phyloP scores from a whole-genome alignment of 768 basidiomycete species.

The Suillus hirtellus region DNA sequence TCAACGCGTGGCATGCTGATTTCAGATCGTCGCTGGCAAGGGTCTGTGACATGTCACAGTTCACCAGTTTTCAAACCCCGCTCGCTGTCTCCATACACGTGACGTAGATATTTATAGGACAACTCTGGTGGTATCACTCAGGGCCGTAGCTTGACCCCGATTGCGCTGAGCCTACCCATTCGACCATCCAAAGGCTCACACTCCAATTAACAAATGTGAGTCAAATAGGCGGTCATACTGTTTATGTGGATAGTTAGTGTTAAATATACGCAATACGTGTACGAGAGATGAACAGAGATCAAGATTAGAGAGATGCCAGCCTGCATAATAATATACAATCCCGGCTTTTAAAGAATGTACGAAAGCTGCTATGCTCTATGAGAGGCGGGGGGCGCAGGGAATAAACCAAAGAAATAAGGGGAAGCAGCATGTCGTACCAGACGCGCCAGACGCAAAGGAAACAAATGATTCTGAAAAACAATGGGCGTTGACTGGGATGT shows the following conservation, averaged over 20 bases:
- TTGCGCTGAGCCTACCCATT: too few relatives aligned
- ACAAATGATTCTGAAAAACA: conserved; percentile 1
- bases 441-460: background rate
- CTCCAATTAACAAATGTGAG: background rate
- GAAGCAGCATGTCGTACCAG: conserved; percentile 7
- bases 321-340: conserved; percentile 15
- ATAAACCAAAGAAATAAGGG: background rate
- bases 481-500: conserved; percentile 29
- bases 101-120: too few relatives aligned
- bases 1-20: background rate
- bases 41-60: too few relatives aligned
- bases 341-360: conserved; percentile 11
- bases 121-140: too few relatives aligned
- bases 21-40: background rate
- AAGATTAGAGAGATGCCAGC: conserved; percentile 8
- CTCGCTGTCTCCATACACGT: too few relatives aligned
- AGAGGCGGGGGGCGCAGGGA: background rate
- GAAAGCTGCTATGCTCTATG: conserved; percentile 6
- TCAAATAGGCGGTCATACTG: background rate
- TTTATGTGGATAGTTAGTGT: conserved; percentile 12
- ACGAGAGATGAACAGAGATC: conserved; percentile 9
- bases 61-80: too few relatives aligned
- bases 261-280: conserved; percentile 12
- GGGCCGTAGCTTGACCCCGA: too few relatives aligned
- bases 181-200: background rate